phyloP scores from a whole-genome alignment of 2,329 filamentous ascomycete species.

The Aspergillus sp. region DNA sequence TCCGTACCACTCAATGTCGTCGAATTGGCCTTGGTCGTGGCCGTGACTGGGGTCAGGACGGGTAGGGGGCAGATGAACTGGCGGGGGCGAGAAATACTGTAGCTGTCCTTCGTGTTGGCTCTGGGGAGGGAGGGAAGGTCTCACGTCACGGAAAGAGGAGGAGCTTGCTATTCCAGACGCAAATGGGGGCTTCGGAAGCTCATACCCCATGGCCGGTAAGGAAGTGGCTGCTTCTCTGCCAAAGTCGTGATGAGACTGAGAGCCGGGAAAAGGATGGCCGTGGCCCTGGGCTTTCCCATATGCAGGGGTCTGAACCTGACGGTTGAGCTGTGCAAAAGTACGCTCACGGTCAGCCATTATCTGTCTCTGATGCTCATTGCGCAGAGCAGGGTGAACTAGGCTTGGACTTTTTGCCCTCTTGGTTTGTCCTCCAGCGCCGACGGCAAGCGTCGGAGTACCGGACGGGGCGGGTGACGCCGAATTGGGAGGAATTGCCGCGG shows the following conservation, averaged over 20 bases:
- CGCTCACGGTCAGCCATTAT: conserved; percentile 9
- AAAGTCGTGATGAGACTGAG: conserved; percentile 4
- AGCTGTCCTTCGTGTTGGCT: not conserved
- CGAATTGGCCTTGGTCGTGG: not conserved
- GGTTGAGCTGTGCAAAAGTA: not conserved
- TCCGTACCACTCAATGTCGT: not conserved
- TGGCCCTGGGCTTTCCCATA: not conserved
- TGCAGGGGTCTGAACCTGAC: not conserved
- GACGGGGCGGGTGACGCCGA: conserved; percentile 2
- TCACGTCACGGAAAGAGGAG: not conserved
- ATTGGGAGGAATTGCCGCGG: not conserved
- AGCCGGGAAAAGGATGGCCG: not conserved
- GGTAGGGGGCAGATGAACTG: not conserved
- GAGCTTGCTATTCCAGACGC: not conserved
- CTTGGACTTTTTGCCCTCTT: conserved; percentile 8
- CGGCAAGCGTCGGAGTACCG: not conserved
- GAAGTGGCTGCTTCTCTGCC: not conserved
- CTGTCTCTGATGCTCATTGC: conserved; percentile 8
- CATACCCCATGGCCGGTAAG: not conserved
- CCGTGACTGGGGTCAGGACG: not conserved
- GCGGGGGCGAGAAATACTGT: not conserved
- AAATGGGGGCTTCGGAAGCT: not conserved
- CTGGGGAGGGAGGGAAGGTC: not conserved
- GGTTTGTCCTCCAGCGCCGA: not conserved
- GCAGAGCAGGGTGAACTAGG: conserved; percentile 12